A percentile compares a stretch with the other conserved stretches of the same genome.
phyloP scores from a whole-genome alignment of 768 basidiomycete genomes.

The Gloeopeniophorella convolvens region DNA sequence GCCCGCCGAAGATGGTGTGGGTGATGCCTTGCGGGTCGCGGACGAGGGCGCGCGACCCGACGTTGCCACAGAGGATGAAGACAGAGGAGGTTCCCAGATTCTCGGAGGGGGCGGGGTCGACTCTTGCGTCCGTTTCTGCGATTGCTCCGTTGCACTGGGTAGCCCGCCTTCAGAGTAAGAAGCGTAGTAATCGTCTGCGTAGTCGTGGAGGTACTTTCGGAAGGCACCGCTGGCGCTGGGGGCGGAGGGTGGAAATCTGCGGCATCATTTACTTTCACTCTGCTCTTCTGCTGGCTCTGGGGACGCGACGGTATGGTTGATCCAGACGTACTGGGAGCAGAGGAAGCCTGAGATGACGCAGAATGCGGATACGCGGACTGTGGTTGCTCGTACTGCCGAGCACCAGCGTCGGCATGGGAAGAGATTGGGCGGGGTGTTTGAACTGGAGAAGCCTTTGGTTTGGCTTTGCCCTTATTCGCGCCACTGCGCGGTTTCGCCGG shows the following conservation, averaged over 20 bases:
- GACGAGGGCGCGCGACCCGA: neutral
- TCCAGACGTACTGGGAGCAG: neutral
- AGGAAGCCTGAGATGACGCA: neutral
- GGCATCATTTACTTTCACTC: neutral
- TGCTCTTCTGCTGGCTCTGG: neutral
- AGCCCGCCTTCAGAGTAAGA: neutral
- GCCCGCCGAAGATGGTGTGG: neutral
- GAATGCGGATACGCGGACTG: neutral
- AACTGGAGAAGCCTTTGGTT: neutral
- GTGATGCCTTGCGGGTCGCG: neutral
- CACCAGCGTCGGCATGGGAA: neutral
- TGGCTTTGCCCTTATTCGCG: neutral
- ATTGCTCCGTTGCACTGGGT: neutral
- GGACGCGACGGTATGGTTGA: neutral
- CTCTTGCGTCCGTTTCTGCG: neutral
- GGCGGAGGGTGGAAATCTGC: no score
- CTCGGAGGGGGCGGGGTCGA: conserved; percentile 1
- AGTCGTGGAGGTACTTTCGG: neutral
- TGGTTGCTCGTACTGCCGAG: neutral
- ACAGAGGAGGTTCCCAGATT: neutral
- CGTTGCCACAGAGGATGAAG: neutral
- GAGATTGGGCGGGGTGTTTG: neutral
- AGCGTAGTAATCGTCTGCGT: neutral
- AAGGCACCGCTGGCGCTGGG: neutral
- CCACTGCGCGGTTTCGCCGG: neutral